A percentile compares a stretch with the other conserved stretches of the same genome.
These are phyloP conservation scores for Didymella lethalis DNA, from an alignment of 2,329 filamentous ascomycete species.

Conservation along the genomic window DNA sequence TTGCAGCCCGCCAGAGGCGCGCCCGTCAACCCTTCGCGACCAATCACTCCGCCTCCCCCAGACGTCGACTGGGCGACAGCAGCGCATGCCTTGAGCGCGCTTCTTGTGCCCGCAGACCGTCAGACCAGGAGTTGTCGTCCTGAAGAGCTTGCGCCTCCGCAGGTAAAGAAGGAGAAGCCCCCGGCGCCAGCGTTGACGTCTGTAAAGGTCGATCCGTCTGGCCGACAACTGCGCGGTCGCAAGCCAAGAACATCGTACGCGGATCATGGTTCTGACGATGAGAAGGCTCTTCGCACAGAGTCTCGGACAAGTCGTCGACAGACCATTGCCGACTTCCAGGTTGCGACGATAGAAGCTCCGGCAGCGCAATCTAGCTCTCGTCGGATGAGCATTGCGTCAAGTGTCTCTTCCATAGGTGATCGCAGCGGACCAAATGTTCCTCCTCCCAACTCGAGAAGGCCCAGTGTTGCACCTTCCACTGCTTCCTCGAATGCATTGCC, in stretches of 20 bases:
- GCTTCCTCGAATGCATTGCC: conserved; percentile 52
- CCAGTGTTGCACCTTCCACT: conserved; percentile 34
- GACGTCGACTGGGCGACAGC: conserved; percentile 87
- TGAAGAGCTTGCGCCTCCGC: conserved; percentile 75
- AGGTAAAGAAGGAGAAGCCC: conserved; percentile 63
- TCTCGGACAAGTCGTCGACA: conserved; percentile 45
- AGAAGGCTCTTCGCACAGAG: conserved; percentile 36
- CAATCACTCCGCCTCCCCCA: conserved; percentile 73
- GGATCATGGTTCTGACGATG: conserved; percentile 58
- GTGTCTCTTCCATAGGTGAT: conserved; percentile 51
- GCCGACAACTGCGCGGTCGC: conserved; percentile 75
- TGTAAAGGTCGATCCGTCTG: conserved; percentile 55
- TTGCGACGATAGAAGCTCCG: conserved; percentile 34
- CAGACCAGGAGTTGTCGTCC: conserved; percentile 78
- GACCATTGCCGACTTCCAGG: conserved; percentile 52
- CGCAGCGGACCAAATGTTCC: conserved; percentile 45
- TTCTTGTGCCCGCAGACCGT: conserved; percentile 79
- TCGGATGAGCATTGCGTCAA: conserved; percentile 57
- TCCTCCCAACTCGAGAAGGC: conserved; percentile 49
- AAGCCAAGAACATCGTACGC: conserved; percentile 63
- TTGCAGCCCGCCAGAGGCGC: conserved; percentile 57
- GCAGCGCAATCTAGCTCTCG: conserved; percentile 42
- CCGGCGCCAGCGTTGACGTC: conserved; percentile 42
- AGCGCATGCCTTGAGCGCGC: conserved; percentile 80
- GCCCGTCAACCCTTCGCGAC: conserved; percentile 50